Conservation (phyloP, 805 yeast genomes). For the Lipomyces oligophaga region DNA sequence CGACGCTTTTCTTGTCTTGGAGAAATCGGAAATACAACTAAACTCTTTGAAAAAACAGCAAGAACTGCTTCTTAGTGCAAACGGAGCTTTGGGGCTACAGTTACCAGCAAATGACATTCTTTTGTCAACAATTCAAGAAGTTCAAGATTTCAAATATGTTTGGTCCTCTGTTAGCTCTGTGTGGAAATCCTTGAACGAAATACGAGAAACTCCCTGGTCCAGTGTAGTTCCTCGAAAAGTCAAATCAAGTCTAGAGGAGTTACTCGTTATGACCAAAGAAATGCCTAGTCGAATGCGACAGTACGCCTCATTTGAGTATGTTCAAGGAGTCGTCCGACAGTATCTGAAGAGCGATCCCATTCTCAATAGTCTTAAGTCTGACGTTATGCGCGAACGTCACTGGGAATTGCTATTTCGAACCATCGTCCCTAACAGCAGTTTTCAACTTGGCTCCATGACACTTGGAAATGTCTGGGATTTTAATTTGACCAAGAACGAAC, state of each 20-base stretch:
- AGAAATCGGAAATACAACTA: slow-evolving; percentile 33
- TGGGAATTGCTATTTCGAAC: slow-evolving; percentile 44
- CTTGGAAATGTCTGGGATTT: slow-evolving; percentile 63
- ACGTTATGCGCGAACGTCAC: slow-evolving; percentile 60
- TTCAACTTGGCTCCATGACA: slow-evolving; percentile 36
- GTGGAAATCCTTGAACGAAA: slow-evolving; percentile 45
- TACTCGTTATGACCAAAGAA: slow-evolving; percentile 45
- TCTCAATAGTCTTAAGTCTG: slow-evolving; percentile 50
- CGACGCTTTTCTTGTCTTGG: slow-evolving; percentile 32
- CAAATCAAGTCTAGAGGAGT: slow-evolving; percentile 49
- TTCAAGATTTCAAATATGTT: slow-evolving; percentile 53
- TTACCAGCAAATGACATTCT: slow-evolving; percentile 37
- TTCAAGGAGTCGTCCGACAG: slow-evolving; percentile 47
- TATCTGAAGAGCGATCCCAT: slow-evolving; percentile 41
- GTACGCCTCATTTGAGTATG: slow-evolving; percentile 62
- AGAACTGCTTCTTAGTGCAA: slow-evolving; percentile 37
- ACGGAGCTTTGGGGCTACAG: slow-evolving; percentile 38
- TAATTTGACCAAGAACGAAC: slow-evolving; percentile 46
- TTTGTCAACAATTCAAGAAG: slow-evolving; percentile 44
- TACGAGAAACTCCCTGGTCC: slow-evolving; percentile 49
- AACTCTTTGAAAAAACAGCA: slow-evolving; percentile 19
- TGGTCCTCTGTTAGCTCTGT: slow-evolving; percentile 60
- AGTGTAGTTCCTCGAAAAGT: slow-evolving; percentile 46
- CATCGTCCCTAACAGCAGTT: slow-evolving; percentile 32
- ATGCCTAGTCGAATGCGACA: slow-evolving; percentile 60